phyloP scores from a whole-genome alignment of 345 rosid species.

The Eucalyptus decipiens region DNA sequence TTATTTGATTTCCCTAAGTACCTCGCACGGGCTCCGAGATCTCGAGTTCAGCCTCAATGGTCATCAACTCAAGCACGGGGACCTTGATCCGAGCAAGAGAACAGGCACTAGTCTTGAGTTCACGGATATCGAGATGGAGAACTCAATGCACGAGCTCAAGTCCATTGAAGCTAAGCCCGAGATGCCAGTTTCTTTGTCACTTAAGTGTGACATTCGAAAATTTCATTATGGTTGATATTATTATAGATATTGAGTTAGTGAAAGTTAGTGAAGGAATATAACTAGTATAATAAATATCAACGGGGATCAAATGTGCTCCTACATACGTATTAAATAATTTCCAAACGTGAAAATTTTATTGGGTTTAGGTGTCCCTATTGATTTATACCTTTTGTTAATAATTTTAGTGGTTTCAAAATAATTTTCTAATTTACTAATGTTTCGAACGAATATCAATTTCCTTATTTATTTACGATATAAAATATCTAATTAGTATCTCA shows the following conservation, averaged over 20 bases:
- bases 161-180: fast-evolving
- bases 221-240: background rate
- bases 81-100: background rate
- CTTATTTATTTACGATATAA: no score
- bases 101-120: fast-evolving
- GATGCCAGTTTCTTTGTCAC: background rate
- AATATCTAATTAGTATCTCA: background rate
- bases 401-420: background rate
- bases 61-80: fast-evolving
- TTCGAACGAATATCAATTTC: no score
- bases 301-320: background rate
- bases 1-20: background rate
- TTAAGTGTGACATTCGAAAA: background rate
- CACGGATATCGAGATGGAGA: fast-evolving
- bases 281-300: background rate
- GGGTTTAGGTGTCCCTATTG: background rate
- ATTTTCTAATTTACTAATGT: background rate
- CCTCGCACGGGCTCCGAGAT: fast-evolving
- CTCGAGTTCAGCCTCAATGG: background rate
- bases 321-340: no score
- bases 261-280: background rate
- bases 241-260: background rate
- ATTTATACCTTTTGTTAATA: background rate
- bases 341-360: background rate
- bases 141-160: background rate